Conservation (phyloP, 2,329 filamentous ascomycete species). For the Cordyceps pruinosa region DNA sequence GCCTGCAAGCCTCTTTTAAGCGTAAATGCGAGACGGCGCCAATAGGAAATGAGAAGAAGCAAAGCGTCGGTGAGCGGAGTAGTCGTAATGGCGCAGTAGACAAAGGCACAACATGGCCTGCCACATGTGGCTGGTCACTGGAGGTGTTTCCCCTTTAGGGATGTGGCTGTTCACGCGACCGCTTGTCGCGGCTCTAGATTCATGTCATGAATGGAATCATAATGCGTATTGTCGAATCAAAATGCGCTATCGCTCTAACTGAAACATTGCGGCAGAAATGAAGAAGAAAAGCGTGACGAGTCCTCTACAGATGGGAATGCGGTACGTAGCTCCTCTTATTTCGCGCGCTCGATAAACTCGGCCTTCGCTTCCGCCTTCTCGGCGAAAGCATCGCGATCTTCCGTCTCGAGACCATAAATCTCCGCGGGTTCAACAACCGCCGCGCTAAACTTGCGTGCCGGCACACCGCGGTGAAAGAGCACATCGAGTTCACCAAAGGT, state of each 20-base stretch:
- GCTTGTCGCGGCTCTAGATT: no score
- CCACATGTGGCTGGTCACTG: no score
- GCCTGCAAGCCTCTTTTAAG: background rate
- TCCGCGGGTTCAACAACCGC: slow-evolving; percentile 19
- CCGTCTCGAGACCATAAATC: background rate
- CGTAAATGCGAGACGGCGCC: background rate
- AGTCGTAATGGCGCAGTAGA: no score
- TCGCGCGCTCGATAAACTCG: background rate
- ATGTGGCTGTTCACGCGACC: no score
- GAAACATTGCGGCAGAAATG: background rate
- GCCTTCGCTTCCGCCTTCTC: slow-evolving; percentile 5
- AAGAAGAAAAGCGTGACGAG: background rate
- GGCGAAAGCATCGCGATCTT: background rate
- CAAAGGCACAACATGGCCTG: no score
- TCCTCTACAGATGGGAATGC: no score
- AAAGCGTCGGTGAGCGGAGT: background rate
- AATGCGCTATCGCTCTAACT: slow-evolving; percentile 1
- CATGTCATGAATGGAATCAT: background rate
- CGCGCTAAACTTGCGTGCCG: slow-evolving; percentile 35
- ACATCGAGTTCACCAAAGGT: slow-evolving; percentile 50
- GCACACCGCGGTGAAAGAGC: slow-evolving; percentile 41
- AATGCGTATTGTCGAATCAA: background rate
- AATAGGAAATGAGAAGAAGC: background rate
- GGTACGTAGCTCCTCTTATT: background rate
- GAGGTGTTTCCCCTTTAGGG: no score